Base-by-base conservation (phyloP, 352 stramenopile genomes). In the Pythium folliculosum region DNA sequence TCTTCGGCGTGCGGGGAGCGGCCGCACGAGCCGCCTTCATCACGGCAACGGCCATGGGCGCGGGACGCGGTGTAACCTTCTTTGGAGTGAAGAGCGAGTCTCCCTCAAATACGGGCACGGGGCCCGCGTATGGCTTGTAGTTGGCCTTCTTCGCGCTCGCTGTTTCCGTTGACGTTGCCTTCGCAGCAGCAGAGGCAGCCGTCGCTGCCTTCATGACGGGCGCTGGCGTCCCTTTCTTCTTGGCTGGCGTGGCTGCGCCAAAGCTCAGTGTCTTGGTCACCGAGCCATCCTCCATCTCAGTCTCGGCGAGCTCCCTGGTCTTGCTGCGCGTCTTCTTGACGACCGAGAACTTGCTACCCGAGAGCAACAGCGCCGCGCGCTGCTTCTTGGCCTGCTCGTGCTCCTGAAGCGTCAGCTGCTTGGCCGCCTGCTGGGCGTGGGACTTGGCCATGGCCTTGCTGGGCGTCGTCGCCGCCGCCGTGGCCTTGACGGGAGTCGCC, bases 111-210 rank as follows among this genome's bases (percentile, higher is more conserved):
- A 80, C 69, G 17, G 84, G 84, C 55, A 93, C 56, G 3, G 81
- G 82, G 1, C 84, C 84, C 38, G 61, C 82, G 69, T 93, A 88
- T n/a, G 84, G 84, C 59, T 82, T 91, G 71, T 89, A 92, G 53
- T 23, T 67, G n/a, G 27, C 47, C 23, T 69, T 60, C 51, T 45
- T 70, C 17, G 35, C 40, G 12, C 37, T 65, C 3, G 23, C 14
- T 6, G 27, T n/a, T 49, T 48, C 30, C 49, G 66, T 53, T 9
- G 45, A 1, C 1, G 19, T 27, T 16, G 23, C 49, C 7, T 3
- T 9, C 14, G 14, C 40, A 47, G 40, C 40, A n/a, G 37, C 37
- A 43, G 37, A 30, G 21, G 25, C 35, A 32, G 22, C 14, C 22
- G 32, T 25, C 0, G 48, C 2, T 19, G 49, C 13, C 35, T 35